Evolutionary conservation across 1,284 basidiomycete species (phyloP).

Genomic region (Trametes polyzona): DNA sequence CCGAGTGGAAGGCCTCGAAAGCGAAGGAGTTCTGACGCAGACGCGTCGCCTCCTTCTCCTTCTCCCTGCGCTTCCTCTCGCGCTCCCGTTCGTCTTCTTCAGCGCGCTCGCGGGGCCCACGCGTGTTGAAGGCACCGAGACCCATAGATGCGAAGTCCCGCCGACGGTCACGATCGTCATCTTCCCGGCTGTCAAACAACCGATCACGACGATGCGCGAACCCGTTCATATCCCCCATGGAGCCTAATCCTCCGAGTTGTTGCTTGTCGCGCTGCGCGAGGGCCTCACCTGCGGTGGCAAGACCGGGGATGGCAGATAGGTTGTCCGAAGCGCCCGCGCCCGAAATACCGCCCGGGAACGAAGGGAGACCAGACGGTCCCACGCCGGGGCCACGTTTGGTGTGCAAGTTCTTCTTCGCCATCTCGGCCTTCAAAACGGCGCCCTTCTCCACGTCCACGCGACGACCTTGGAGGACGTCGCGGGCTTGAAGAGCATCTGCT

Average conservation of each 20-base stretch:
- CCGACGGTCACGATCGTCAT: conserved; percentile 43
- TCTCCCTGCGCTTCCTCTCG: conserved; percentile 54
- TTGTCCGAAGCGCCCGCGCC: conserved; percentile 38
- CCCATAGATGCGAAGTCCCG: conserved; percentile 45
- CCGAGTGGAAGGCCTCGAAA: conserved; percentile 78
- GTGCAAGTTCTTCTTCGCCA: conserved; percentile 99
- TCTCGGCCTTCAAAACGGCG: conserved; percentile 94
- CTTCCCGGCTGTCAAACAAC: conserved; percentile 42
- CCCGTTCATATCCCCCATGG: conserved; percentile 46
- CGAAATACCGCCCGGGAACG: conserved; percentile 38
- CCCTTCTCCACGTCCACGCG: conserved; percentile 96
- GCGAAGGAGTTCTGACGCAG: conserved; percentile 48
- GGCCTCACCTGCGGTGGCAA: conserved; percentile 39
- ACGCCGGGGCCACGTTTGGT: conserved; percentile 88
- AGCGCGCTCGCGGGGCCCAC: conserved; percentile 61
- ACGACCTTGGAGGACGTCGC: conserved; percentile 89
- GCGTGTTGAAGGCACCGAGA: conserved; percentile 42
- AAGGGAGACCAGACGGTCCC: conserved; percentile 38
- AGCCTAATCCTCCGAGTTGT: conserved; percentile 49
- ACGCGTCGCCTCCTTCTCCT: conserved; percentile 45
- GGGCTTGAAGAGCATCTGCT: conserved; percentile 85
- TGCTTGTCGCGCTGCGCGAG: conserved; percentile 54
- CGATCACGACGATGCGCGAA: conserved; percentile 39
- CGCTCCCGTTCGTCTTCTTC: conserved; percentile 69
- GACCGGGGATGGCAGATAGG: conserved; percentile 37